A percentile compares a stretch with the other conserved stretches of the same genome.
These are phyloP conservation scores for Blastomyces parvus DNA, from an alignment of 2,329 filamentous ascomycete species.

Conservation along the genomic window DNA sequence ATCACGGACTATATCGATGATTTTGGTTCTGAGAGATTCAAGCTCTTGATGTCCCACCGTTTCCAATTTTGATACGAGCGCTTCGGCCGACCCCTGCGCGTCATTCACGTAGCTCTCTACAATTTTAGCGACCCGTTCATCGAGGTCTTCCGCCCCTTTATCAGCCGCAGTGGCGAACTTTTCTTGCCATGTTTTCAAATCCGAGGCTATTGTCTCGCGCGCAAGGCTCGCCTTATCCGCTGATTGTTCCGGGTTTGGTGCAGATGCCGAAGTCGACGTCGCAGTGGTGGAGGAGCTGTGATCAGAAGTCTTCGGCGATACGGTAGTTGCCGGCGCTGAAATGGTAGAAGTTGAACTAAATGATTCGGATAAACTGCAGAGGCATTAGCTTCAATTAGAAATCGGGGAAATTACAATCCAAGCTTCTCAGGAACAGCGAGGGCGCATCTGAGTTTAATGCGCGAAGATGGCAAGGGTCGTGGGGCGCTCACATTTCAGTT, in stretches of 20 bases:
- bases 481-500: conserved; percentile 37
- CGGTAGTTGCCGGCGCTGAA: conserved; percentile 18
- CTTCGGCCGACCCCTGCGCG: conserved; percentile 32
- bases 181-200: conserved; percentile 75
- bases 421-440: neutral
- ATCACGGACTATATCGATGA: conserved; percentile 46
- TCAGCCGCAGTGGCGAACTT: conserved; percentile 81
- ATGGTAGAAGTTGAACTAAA: conserved; percentile 12
- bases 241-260: conserved; percentile 35
- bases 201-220: conserved; percentile 54
- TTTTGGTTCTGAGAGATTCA: conserved; percentile 55
- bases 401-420: neutral
- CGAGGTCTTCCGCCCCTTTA: conserved; percentile 64
- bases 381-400: neutral
- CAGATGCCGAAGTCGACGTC: conserved; percentile 16
- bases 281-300: conserved; percentile 12
- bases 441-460: neutral
- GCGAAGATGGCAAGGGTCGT: no score
- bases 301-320: neutral
- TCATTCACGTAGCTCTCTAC: conserved; percentile 55
- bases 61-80: conserved; percentile 58
- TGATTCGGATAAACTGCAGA: conserved; percentile 10
- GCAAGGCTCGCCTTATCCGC: conserved; percentile 32
- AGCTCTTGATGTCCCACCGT: conserved; percentile 57
- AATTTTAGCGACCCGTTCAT: conserved; percentile 57